Conservation (phyloP, 768 basidiomycete species). For the Cystofilobasidium macerans region DNA sequence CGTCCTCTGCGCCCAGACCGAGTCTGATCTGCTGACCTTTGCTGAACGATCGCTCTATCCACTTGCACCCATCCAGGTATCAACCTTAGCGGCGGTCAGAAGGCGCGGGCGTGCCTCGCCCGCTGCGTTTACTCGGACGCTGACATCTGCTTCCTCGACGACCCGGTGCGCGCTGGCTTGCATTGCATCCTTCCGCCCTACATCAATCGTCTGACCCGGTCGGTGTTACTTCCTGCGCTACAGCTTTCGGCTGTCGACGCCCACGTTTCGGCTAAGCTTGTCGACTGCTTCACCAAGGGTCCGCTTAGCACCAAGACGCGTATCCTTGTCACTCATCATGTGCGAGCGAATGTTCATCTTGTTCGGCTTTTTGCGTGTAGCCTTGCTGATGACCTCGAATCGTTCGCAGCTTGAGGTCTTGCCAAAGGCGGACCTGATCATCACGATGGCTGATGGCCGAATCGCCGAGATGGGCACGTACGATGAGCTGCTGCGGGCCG, state of each 20-base stretch:
- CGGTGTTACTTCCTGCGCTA: background rate
- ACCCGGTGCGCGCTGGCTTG: constrained; percentile 27
- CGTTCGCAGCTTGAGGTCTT: constrained; percentile 32
- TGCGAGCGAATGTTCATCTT: background rate
- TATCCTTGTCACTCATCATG: constrained; percentile 45
- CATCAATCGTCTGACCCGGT: background rate
- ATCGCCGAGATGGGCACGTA: constrained; percentile 22
- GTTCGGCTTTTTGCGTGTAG: too few relatives aligned
- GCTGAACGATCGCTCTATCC: background rate
- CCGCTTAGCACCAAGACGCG: constrained; percentile 50
- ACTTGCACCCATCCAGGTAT: too few relatives aligned
- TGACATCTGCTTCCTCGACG: constrained; percentile 35
- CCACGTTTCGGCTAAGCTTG: constrained; percentile 58
- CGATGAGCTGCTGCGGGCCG: constrained; percentile 34
- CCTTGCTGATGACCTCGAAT: background rate
- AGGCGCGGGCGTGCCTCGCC: constrained; percentile 32
- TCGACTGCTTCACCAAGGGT: constrained; percentile 48
- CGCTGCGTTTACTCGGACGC: constrained; percentile 30
- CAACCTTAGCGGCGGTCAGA: constrained; percentile 35
- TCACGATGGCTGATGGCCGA: constrained; percentile 30
- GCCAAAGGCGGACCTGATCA: constrained; percentile 33
- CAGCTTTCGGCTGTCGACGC: constrained; percentile 54
- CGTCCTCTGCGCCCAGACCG: background rate
- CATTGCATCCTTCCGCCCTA: constrained; percentile 4
- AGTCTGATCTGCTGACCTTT: too few relatives aligned